Evolutionary conservation across 2,329 filamentous ascomycete species (phyloP), one percentile per base, ranked within the genome.

Genomic region (Dothidotthia symphoricarpi): DNA sequence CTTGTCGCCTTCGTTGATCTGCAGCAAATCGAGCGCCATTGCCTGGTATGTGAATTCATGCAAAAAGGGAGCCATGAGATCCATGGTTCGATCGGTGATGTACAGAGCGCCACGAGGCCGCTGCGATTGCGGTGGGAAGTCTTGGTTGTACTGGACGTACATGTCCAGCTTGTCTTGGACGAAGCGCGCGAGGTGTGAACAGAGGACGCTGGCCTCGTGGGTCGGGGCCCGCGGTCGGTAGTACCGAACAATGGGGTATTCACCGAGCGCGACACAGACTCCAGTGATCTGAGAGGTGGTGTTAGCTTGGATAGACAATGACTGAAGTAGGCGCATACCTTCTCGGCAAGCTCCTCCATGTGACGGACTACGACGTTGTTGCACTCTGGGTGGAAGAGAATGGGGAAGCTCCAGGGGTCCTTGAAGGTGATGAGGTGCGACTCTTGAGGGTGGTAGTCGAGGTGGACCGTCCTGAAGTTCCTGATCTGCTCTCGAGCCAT

Each of bases 11-110:
- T 97, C 93, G 55, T 86, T 83, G 59, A 98, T 88, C 0, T 86
- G 85, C 19, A 98, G 72, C 7, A 98, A 73, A 62, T 98, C 93
- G 66, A 96, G 88, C 3, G 88, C 91, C 91, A 98, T 97, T 34
- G 93, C 89, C 68, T 98, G 93, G 64, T 97, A 98, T 10, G 93
- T 96, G 63, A 98, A 96, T 59, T 98, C 93, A 68, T 98, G 93
- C 3, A 97, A 63, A 9, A 97, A 70, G 1, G 93, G 93, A 0
- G 91, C 83, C 70, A 85, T 81, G 3, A 96, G 69, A 64, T 98
- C 93, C 85, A 98, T 93, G 6, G 89, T 88, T 45, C 93, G 81
- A 65, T 97, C 93, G 1, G 89, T 87, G 45, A 98, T 85, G 57
- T 95, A 74, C 1, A 98, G 77, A 1, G 89, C 81, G 26, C 88